Base-by-base conservation (phyloP, 495 filamentous ascomycete species). In the Xylaria flabelliformis region DNA sequence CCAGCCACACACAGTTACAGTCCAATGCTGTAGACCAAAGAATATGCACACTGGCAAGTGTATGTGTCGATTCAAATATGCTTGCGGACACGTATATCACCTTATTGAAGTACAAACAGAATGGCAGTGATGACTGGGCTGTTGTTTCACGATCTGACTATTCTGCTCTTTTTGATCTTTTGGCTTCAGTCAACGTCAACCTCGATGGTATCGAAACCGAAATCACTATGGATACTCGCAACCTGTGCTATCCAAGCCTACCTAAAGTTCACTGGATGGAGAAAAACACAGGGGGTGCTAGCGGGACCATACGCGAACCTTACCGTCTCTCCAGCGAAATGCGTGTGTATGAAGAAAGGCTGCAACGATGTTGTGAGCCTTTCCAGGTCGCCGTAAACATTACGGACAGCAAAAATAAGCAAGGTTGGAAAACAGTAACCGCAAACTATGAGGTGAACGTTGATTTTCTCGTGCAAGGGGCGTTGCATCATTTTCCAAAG, bases 141-240 rank as follows among this genome's bases (percentile, higher is more conserved):
- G 10, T 66, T 51, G 62, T 72, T 26, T 50, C 41, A 17, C 50
- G 62, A 17, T 61, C 62, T 2, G 70, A 72, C 44, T 67, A 72
- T 32, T 58, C 70, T 59, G 51, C 70, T 64, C 63, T 72, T 42
- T 72, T 72, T 64, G 32, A n/a, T 34, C 70, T 72, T 3, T 61
- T 72, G 24, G 70, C 70, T n/a, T 53, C 70, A 1, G 63, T 72
- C 62, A 72, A 72, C 63, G 29, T 72, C 19, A 72, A 67, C n/a
- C 63, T 72, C 19, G 13, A 36, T 50, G 50, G 9, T 10, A 48
- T 61, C 61, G 63, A 61, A 61, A 39, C 19, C 8, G 24, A 21
- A 2, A 4, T 1, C 9, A 58, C 7, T 3, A 39, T 41, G 3
- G 48, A 12, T 1, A 42, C 34, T 12, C 61, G 24, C 8, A 17